These are phyloP conservation scores for Colletotrichum cuscutae DNA, from an alignment of 2,329 filamentous ascomycete genomes.

Conservation along the genomic window DNA sequence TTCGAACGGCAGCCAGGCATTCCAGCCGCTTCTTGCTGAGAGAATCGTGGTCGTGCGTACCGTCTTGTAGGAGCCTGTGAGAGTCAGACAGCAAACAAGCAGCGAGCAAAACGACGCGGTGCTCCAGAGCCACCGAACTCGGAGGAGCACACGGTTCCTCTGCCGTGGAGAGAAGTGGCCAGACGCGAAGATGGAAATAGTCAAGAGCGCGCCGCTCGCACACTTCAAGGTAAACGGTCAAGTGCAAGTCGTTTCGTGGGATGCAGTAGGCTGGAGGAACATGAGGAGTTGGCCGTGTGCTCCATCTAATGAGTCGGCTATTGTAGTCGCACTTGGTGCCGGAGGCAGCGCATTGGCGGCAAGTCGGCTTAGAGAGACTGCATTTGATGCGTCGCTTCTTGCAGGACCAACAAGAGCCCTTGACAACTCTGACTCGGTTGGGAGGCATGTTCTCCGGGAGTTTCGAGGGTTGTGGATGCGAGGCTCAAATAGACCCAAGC, in stretches of 20 bases:
- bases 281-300: neutral
- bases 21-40: conserved; percentile 27
- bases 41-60: conserved; percentile 40
- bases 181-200: conserved; percentile 47
- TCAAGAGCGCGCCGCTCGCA: conserved; percentile 44
- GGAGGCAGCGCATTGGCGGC: conserved; percentile 45
- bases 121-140: conserved; percentile 43
- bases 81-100: conserved; percentile 46
- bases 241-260: neutral
- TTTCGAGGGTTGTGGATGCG: too few species aligned
- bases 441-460: neutral
- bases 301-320: neutral
- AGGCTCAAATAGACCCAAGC: neutral
- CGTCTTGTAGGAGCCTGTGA: conserved; percentile 44
- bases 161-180: conserved; percentile 44
- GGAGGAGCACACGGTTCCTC: conserved; percentile 44
- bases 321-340: neutral
- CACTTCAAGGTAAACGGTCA: neutral
- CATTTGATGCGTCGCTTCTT: conserved; percentile 56
- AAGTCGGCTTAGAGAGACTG: conserved; percentile 49
- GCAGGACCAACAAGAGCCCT: conserved; percentile 57
- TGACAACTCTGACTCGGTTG: conserved; percentile 40
- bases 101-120: conserved; percentile 45
- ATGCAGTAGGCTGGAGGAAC: neutral
- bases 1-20: neutral